These are phyloP conservation scores for Sodiomyces alkalinus DNA, from an alignment of 2,329 filamentous ascomycete genomes.

Conservation along the genomic window DNA sequence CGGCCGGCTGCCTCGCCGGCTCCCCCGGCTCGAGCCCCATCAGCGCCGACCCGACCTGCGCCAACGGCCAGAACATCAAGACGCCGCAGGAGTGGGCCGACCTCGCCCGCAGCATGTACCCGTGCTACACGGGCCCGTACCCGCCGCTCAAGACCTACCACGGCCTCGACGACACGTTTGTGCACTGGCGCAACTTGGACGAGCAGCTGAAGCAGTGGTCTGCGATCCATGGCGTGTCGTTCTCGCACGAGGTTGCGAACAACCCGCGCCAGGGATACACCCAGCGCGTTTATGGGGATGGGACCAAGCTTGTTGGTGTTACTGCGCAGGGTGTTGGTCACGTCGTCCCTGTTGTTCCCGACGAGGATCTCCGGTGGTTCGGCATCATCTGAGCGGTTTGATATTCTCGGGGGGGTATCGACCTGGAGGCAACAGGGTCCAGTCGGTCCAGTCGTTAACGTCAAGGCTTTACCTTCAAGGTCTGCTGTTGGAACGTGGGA, in stretches of 20 bases:
- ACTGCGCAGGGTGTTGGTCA: slow-evolving; percentile 15
- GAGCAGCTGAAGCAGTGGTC: slow-evolving; percentile 11
- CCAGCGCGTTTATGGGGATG: slow-evolving; percentile 17
- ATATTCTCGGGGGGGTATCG: no score
- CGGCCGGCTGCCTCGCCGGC: slow-evolving; percentile 16
- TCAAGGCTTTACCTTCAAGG: no score
- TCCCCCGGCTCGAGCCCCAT: slow-evolving; percentile 8
- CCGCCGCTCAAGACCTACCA: slow-evolving; percentile 17
- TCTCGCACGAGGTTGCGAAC: slow-evolving; percentile 12
- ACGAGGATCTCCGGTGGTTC: slow-evolving; percentile 8
- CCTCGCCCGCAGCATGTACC: slow-evolving; percentile 19
- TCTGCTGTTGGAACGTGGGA: no score
- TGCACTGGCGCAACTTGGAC: slow-evolving; percentile 15
- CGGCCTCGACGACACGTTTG: slow-evolving; percentile 17
- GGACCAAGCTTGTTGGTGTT: slow-evolving; percentile 15
- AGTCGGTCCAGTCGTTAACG: no score
- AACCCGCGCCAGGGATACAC: slow-evolving; percentile 15
- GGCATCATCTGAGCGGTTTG: no score
- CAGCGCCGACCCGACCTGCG: slow-evolving; percentile 20
- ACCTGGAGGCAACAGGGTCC: no score
- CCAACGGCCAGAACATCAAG: slow-evolving; percentile 21
- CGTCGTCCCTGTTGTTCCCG: slow-evolving; percentile 13
- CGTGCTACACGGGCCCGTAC: slow-evolving; percentile 15
- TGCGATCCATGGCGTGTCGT: slow-evolving; percentile 8
- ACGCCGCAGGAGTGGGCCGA: slow-evolving; percentile 27